phyloP scores from a whole-genome alignment of 805 yeast genomes.

The Ogataea haglerorum region DNA sequence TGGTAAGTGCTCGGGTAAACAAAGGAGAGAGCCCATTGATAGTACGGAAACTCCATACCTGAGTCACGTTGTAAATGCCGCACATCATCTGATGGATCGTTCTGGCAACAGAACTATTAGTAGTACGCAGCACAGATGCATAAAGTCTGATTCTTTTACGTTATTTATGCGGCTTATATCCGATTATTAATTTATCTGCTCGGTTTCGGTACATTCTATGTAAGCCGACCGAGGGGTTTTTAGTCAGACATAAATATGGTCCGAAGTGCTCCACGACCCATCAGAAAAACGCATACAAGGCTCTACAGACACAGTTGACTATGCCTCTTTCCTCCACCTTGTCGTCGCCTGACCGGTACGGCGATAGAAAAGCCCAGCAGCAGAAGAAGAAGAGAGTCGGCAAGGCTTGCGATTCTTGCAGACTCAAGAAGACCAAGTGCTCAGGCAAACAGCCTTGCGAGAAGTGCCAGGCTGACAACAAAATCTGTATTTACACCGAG shows the following conservation, averaged over 20 bases:
- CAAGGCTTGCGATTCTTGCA: constrained; percentile 62
- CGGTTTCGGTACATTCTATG: constrained; percentile 3
- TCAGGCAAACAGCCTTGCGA: constrained; percentile 61
- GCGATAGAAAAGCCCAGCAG: constrained; percentile 9
- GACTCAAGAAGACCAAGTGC: constrained; percentile 62
- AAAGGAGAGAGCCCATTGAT: neutral
- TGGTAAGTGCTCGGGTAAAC: neutral
- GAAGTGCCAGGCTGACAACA: constrained; percentile 52
- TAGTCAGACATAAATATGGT: constrained; percentile 1
- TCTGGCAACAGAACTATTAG: neutral
- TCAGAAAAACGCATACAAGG: neutral
- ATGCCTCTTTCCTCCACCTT: constrained; percentile 2
- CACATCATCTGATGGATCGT: neutral
- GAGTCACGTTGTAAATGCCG: neutral
- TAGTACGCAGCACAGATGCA: neutral
- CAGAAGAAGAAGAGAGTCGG: constrained; percentile 52
- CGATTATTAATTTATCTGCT: constrained; percentile 6
- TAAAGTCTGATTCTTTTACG: neutral
- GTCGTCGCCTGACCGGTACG: constrained; percentile 13
- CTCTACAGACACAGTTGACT: too few species aligned
- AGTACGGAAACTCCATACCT: neutral
- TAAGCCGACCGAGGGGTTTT: constrained; percentile 7
- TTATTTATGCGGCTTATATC: neutral
- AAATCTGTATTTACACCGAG: constrained; percentile 57
- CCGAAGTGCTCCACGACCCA: neutral